phyloP scores from a whole-genome alignment of 2,329 filamentous ascomycete genomes.

The Ilyonectria sp. region DNA sequence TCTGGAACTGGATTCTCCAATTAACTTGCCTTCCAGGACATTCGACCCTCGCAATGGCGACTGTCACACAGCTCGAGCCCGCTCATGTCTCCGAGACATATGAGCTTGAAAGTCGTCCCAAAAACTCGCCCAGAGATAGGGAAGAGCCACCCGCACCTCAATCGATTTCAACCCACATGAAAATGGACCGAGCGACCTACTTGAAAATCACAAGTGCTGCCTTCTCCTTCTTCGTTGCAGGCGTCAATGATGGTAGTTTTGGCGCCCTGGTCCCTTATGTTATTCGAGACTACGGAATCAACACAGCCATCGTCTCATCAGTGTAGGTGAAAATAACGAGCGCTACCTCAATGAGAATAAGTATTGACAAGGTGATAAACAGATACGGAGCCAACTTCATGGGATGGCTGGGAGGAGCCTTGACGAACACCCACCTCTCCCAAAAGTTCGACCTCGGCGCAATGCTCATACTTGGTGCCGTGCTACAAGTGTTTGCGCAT shows the following conservation, averaged over 20 bases:
- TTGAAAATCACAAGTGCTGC: slow-evolving; percentile 69
- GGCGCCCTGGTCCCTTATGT: slow-evolving; percentile 76
- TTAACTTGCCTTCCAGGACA: too few relatives aligned
- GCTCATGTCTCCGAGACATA: slow-evolving; percentile 16
- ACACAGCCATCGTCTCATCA: slow-evolving; percentile 65
- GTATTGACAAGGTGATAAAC: neutral
- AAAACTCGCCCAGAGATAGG: neutral
- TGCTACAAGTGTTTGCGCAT: slow-evolving; percentile 68
- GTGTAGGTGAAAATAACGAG: slow-evolving; percentile 55
- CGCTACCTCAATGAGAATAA: too few relatives aligned
- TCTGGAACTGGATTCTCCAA: neutral
- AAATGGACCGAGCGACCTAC: slow-evolving; percentile 17
- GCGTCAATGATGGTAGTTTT: slow-evolving; percentile 75
- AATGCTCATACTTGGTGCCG: slow-evolving; percentile 70
- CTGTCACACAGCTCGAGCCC: slow-evolving; percentile 22
- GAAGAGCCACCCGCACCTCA: slow-evolving; percentile 10
- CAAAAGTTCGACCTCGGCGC: slow-evolving; percentile 69
- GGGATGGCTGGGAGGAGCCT: slow-evolving; percentile 72
- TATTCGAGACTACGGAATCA: slow-evolving; percentile 68
- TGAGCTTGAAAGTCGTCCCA: slow-evolving; percentile 5
- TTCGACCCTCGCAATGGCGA: slow-evolving; percentile 5
- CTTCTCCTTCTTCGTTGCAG: slow-evolving; percentile 77
- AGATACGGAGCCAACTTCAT: slow-evolving; percentile 70
- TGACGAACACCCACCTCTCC: slow-evolving; percentile 68
- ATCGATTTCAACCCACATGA: neutral